Percentiles rank a stretch among this genome's conserved stretches.
Conservation (phyloP, 1,284 basidiomycete genomes). For the Cutaneotrichosporon spelunceum region DNA sequence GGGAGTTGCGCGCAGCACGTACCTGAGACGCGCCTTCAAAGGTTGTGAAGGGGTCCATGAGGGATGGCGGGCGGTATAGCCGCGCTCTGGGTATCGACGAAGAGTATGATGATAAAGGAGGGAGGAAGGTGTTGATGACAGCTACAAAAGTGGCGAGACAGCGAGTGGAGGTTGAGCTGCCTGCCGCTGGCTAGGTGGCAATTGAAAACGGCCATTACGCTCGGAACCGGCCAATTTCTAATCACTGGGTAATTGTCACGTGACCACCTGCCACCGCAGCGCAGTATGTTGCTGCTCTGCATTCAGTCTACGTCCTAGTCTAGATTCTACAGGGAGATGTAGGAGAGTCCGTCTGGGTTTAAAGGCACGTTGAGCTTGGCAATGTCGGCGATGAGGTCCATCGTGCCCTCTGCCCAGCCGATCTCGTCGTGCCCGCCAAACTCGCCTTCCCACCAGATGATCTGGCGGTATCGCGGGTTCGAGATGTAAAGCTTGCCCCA, state of each 20-base stretch:
- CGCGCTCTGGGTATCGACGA: slow-evolving; percentile 6
- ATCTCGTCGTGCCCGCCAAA: slow-evolving; percentile 43
- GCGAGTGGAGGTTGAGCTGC: slow-evolving; percentile 4
- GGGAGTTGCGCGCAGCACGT: slow-evolving; percentile 11
- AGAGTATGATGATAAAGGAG: background rate
- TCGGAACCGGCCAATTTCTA: background rate
- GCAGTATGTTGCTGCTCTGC: background rate
- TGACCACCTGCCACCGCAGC: background rate
- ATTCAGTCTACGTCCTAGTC: background rate
- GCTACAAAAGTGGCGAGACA: background rate
- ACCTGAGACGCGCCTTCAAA: slow-evolving; percentile 61
- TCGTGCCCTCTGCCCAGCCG: slow-evolving; percentile 45
- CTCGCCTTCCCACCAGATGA: slow-evolving; percentile 43
- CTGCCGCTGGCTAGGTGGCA: too few relatives aligned
- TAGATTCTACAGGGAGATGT: background rate
- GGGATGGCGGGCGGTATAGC: background rate
- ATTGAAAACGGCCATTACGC: background rate
- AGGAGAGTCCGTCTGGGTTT: background rate
- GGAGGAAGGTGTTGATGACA: background rate
- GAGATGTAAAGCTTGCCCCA: slow-evolving; percentile 35
- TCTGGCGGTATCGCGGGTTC: slow-evolving; percentile 18
- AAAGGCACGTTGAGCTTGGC: slow-evolving; percentile 18
- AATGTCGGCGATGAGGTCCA: slow-evolving; percentile 42
- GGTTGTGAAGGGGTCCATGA: slow-evolving; percentile 80
- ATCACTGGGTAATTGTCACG: background rate